Evolutionary conservation across 2,329 filamentous ascomycete genomes (phyloP).

Genomic region (Hawksworthiomyces lignivorus): DNA sequence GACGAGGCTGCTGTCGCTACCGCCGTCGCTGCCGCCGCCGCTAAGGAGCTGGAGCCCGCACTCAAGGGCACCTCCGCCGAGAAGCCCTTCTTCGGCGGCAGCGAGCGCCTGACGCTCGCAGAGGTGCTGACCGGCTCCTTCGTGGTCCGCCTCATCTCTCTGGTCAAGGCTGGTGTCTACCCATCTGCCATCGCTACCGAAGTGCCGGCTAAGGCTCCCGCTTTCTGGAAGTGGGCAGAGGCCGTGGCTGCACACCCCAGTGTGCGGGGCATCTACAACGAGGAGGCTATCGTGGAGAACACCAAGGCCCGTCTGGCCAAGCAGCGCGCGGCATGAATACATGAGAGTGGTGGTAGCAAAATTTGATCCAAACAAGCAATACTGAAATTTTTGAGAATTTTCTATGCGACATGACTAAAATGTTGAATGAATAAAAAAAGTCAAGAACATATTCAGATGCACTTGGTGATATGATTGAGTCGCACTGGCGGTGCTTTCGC

Average conservation of each 20-base stretch:
- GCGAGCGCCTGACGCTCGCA: slow-evolving; percentile 58
- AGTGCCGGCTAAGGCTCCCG: slow-evolving; percentile 48
- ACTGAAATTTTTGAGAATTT: no score
- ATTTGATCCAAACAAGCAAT: no score
- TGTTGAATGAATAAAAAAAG: no score
- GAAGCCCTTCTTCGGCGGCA: slow-evolving; percentile 57
- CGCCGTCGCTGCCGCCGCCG: slow-evolving; percentile 46
- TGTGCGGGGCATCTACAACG: slow-evolving; percentile 56
- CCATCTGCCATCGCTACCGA: slow-evolving; percentile 24
- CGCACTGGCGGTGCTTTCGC: no score
- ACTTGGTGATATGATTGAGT: no score
- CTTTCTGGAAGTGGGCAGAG: slow-evolving; percentile 60
- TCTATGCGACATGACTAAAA: no score
- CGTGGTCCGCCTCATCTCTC: slow-evolving; percentile 50
- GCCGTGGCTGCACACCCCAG: slow-evolving; percentile 54
- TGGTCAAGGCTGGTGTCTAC: slow-evolving; percentile 46
- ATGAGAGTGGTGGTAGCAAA: no score
- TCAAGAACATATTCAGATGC: no score
- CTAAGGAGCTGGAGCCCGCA: slow-evolving; percentile 68
- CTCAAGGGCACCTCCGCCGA: slow-evolving; percentile 35
- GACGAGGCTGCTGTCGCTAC: slow-evolving; percentile 42
- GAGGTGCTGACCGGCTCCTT: slow-evolving; percentile 68
- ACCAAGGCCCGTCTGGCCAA: slow-evolving; percentile 12
- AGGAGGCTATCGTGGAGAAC: slow-evolving; percentile 34
- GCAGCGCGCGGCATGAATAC: slow-evolving; percentile 13